Percentiles rank a stretch among this genome's conserved stretches.
These are phyloP conservation scores for Aureobasidium lini DNA, from an alignment of 2,329 filamentous ascomycete species.

Conservation along the genomic window DNA sequence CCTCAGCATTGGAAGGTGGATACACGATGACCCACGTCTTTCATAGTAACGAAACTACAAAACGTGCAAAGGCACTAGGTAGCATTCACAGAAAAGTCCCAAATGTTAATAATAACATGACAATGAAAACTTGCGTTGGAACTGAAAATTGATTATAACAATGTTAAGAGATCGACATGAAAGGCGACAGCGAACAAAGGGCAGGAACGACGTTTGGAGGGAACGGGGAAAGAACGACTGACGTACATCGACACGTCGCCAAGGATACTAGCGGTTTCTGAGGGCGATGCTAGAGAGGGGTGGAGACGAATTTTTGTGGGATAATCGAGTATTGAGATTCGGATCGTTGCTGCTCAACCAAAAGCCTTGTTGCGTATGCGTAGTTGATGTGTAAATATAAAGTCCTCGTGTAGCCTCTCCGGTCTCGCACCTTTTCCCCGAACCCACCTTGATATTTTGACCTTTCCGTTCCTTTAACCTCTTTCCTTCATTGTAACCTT, in stretches of 20 bases:
- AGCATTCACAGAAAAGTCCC: background rate
- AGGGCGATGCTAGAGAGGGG: slow-evolving; percentile 4
- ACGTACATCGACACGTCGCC: slow-evolving; percentile 7
- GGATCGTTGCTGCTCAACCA: slow-evolving; percentile 9
- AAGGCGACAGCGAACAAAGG: background rate
- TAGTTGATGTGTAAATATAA: slow-evolving; percentile 1
- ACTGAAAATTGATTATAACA: background rate
- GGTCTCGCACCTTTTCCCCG: slow-evolving; percentile 11
- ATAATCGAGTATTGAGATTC: background rate
- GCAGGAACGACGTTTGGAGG: background rate
- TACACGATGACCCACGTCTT: slow-evolving; percentile 3
- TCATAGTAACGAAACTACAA: background rate
- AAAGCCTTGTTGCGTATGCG: slow-evolving; percentile 5
- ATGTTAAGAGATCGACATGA: background rate
- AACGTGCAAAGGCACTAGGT: background rate
- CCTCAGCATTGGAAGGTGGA: slow-evolving; percentile 2
- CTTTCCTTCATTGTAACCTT: background rate
- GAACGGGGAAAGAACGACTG: background rate
- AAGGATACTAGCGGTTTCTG: slow-evolving; percentile 3
- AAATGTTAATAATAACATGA: background rate
- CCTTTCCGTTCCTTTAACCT: slow-evolving; percentile 4
- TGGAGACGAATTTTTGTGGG: slow-evolving; percentile 7
- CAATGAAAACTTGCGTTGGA: background rate
- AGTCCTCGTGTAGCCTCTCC: background rate
- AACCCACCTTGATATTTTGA: background rate